Evolutionary conservation across 2,329 filamentous ascomycete genomes (phyloP), one percentile per base, ranked within the genome.

Genomic region (Monilinia polystroma): DNA sequence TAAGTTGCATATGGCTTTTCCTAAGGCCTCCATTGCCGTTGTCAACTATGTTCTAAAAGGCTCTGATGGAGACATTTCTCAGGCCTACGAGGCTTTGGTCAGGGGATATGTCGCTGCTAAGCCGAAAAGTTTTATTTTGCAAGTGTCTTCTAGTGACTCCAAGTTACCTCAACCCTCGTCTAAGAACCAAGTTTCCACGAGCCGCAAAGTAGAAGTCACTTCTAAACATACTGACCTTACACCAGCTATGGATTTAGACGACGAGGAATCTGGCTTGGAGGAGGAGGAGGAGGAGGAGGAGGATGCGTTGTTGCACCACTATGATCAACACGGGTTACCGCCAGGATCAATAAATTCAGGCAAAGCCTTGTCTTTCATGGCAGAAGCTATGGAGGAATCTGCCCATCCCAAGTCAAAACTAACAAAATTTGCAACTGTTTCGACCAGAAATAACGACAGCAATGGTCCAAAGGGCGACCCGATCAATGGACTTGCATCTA

Each of bases 1-100:
- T 69, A 72, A 72, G 66, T 73, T 77, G 59, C 71, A 74, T 58
- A 66, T 70, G 53, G 73, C 72, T 20, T 77, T 76, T 70, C 75
- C 75, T 63, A 68, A 70, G 11, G 72, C 75, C 29, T 63, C 73
- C 47, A 57, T 75, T 53, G 68, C 65, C 20, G 70, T 77, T 54
- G 74, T 75, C 68, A 73, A 73, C 53, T 70, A 73, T 60, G 68
- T 77, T 23, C 63, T 75, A 16, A 58, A 71, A 51, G 72, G 73
- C 11, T 71, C 70, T n/a, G 45, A 73, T 45, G 72, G 71, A 56
- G 71, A 76, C 67, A 47, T 75, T 54, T 70, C 69, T 18, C 67
- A 71, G 32, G 75, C 75, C 26, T 77, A 72, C 64, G 73, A 74
- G 38, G 72, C 74, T 51, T 64, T 77, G 57, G 60, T 68, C n/a